Base-by-base conservation (phyloP, 441 rosid genomes). In the Croton setiger region DNA sequence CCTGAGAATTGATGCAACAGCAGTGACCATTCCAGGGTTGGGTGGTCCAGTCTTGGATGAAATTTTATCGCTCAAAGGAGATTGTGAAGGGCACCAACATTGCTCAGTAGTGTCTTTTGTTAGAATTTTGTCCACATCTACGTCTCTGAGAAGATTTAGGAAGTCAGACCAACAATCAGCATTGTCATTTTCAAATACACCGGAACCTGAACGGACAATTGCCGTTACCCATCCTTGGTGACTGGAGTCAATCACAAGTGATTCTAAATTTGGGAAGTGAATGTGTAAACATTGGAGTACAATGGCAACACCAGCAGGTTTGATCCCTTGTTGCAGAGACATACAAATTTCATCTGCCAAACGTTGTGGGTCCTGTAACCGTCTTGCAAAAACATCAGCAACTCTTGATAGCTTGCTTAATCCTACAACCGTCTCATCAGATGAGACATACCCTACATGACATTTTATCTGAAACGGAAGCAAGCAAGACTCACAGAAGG, bases 341-440 rank as follows among this genome's bases (percentile, higher is more conserved):
- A 85, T 86, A 63, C 95, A 93, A 20, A 95, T 72, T 71, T 95
- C 93, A 60, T 88, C 81, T 41, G 92, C 96, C 63, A 92, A 76
- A 68, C 89, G 89, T 74, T 91, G 93, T 52, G 99, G 99, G 39
- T 87, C 82, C 74, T 95, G 99, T 52, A 92, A 92, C 57, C 96
- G 80, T 82, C 84, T 92, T 27, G 92, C 92, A 77, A 88, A 95
- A 55, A 91, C 86, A 76, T 92, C 95, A 12, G 96, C 70, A 6
- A 91, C 96, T 76, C 99, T 85, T 1, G 98, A 89, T 76, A 95
- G 87, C 79, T 95, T 95, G 84, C 99, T 95, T 69, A 95, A 75
- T 70, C 99, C 98, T 27, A 95, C 78, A 31, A 95, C 99, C 53
- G 78, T 85, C 67, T 89, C 84, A 35, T 86, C 90, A 4, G 91